A percentile compares a stretch with the other conserved stretches of the same genome.
These are phyloP conservation scores for Schizophyllum commune DNA, from an alignment of 1,284 basidiomycete genomes.

Conservation along the genomic window DNA sequence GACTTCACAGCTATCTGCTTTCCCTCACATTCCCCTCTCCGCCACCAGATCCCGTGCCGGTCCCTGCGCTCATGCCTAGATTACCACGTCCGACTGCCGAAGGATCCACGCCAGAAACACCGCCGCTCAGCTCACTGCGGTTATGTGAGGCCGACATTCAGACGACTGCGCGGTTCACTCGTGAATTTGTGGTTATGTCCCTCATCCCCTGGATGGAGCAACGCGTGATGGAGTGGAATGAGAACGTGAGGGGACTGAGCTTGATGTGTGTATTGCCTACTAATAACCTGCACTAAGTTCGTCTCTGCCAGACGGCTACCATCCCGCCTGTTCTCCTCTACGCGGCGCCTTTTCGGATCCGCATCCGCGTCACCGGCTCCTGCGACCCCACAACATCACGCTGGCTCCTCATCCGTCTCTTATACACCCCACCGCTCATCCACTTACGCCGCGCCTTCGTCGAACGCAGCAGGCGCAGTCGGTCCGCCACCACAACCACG, in stretches of 20 bases:
- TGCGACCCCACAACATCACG: constrained; percentile 26
- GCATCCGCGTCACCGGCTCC: constrained; percentile 33
- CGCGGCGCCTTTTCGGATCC: constrained; percentile 83
- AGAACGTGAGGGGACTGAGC: constrained; percentile 43
- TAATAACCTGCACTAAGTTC: constrained; percentile 38
- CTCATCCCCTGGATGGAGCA: constrained; percentile 97
- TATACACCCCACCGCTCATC: constrained; percentile 34
- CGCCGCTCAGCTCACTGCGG: constrained; percentile 36
- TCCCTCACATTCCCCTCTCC: constrained; percentile 50
- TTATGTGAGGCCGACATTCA: constrained; percentile 76
- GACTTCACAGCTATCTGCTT: constrained; percentile 65
- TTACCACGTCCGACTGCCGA: constrained; percentile 41
- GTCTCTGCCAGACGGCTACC: constrained; percentile 78
- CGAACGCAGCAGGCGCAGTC: constrained; percentile 14
- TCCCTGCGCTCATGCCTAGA: constrained; percentile 56
- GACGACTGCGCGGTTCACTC: constrained; percentile 72
- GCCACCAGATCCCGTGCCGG: constrained; percentile 49
- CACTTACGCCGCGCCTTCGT: constrained; percentile 13
- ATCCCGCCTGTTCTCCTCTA: constrained; percentile 79
- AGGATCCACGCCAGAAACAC: neutral
- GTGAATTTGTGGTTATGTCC: constrained; percentile 89
- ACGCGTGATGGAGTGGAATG: constrained; percentile 90
- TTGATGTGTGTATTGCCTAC: neutral
- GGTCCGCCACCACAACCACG: constrained; percentile 58
- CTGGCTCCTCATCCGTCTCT: constrained; percentile 34